Conservation (phyloP, 768 basidiomycete genomes). For the Suillus alpinus region DNA sequence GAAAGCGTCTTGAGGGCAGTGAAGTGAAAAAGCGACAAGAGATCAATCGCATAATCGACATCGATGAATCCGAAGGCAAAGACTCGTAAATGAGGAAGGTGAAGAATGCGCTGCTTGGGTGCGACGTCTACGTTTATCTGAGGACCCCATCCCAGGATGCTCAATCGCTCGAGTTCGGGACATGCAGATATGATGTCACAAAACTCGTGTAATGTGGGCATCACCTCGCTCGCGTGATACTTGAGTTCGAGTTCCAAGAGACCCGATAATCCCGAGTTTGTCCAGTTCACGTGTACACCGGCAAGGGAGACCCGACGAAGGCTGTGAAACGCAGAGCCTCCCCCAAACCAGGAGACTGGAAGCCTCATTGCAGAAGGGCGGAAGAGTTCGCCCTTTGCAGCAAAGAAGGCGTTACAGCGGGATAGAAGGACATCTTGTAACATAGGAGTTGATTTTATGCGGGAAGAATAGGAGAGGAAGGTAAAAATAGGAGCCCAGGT, state of each 20-base stretch:
- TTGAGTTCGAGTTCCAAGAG: constrained; percentile 50
- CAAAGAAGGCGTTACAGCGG: constrained; percentile 60
- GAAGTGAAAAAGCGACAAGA: constrained; percentile 38
- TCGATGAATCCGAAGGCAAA: constrained; percentile 46
- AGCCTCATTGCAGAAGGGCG: constrained; percentile 37
- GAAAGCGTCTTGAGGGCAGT: constrained; percentile 37
- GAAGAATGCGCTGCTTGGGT: constrained; percentile 15
- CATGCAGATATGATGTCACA: constrained; percentile 39
- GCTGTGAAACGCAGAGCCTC: constrained; percentile 27
- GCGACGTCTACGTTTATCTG: constrained; percentile 18
- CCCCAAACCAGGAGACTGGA: constrained; percentile 42
- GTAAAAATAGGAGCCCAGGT: constrained; percentile 59
- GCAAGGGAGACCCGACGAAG: constrained; percentile 45
- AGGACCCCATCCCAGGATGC: constrained; percentile 56
- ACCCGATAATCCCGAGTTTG: constrained; percentile 35
- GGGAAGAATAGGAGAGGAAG: constrained; percentile 42
- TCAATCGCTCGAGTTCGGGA: constrained; percentile 36
- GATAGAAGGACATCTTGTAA: constrained; percentile 44
- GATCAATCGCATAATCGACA: constrained; percentile 33
- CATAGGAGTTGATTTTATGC: constrained; percentile 31
- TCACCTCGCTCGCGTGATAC: constrained; percentile 56
- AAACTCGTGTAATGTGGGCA: constrained; percentile 50
- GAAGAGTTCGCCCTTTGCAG: constrained; percentile 42
- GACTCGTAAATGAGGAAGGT: constrained; percentile 28
- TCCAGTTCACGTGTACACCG: constrained; percentile 61